Conservation (phyloP, 257 asterid genomes). For the Linderniella brevidens region DNA sequence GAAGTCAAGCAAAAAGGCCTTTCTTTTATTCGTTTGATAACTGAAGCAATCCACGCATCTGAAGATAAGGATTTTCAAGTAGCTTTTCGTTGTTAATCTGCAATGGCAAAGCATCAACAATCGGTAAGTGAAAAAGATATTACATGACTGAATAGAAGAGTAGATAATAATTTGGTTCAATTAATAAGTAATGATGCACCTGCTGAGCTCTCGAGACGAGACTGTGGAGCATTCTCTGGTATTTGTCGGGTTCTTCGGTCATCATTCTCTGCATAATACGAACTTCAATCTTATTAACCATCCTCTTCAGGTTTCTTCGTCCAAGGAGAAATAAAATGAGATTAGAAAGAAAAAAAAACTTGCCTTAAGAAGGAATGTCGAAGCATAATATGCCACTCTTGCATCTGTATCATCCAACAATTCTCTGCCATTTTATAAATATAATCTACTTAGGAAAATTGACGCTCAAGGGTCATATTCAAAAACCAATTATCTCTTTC, state of each 20-base stretch:
- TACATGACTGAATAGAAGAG: slow-evolving; percentile 8
- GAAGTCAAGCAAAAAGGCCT: background rate
- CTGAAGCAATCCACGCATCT: slow-evolving; percentile 94
- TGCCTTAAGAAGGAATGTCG: slow-evolving; percentile 96
- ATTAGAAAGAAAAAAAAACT: slow-evolving; percentile 21
- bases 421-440: slow-evolving; percentile 30
- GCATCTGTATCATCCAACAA: slow-evolving; percentile 90
- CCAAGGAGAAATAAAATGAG: slow-evolving; percentile 11
- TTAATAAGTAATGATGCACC: slow-evolving; percentile 23
- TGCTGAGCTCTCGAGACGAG: slow-evolving; percentile 96
- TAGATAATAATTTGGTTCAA: slow-evolving; percentile 6
- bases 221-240: slow-evolving; percentile 91
- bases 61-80: slow-evolving; percentile 97
- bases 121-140: background rate
- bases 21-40: slow-evolving; percentile 49
- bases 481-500: too few species aligned
- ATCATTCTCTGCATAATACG: slow-evolving; percentile 73
- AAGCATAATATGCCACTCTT: slow-evolving; percentile 98
- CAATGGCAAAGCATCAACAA: slow-evolving; percentile 14
- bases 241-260: slow-evolving; percentile 89
- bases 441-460: too few species aligned
- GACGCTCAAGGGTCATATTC: too few species aligned
- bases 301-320: slow-evolving; percentile 1
- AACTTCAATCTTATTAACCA: slow-evolving; percentile 9
- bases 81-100: slow-evolving; percentile 99